phyloP scores from a whole-genome alignment of 202 grass and related monocot genomes.

The Setaria italica region DNA sequence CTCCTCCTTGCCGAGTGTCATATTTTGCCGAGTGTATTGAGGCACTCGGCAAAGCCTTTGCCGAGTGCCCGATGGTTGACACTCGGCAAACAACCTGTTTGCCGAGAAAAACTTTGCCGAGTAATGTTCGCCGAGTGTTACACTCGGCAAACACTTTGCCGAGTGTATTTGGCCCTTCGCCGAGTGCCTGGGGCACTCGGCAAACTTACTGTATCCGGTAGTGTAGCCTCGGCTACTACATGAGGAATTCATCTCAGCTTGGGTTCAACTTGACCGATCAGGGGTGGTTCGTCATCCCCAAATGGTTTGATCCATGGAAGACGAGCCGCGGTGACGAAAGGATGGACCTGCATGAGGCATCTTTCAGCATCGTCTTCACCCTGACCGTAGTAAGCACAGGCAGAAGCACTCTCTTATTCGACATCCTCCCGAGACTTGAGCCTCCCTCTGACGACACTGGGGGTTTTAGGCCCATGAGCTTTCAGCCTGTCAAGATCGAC shows the following conservation, averaged over 20 bases:
- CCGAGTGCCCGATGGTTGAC: too few relatives aligned
- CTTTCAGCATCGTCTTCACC: conserved; percentile 1
- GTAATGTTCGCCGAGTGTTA: too few relatives aligned
- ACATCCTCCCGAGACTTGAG: not conserved
- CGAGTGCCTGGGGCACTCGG: too few relatives aligned
- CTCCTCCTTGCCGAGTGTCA: too few relatives aligned
- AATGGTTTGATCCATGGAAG: not conserved
- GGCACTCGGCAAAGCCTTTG: too few relatives aligned
- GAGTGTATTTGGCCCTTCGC: too few relatives aligned
- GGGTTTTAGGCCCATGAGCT: accelerated
- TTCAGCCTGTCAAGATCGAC: not conserved
- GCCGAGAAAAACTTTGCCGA: too few relatives aligned
- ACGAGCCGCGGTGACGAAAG: not conserved
- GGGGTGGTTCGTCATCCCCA: not conserved
- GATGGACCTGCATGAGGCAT: not conserved
- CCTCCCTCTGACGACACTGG: not conserved
- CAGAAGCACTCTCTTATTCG: not conserved
- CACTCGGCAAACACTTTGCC: too few relatives aligned
- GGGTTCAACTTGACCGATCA: not conserved
- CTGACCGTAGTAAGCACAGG: not conserved
- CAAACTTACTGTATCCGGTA: too few relatives aligned
- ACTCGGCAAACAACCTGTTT: too few relatives aligned
- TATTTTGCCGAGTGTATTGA: too few relatives aligned
- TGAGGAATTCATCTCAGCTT: not conserved
- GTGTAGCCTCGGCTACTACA: not conserved